phyloP scores from a whole-genome alignment of 768 basidiomycete genomes.

The Trametes maxima region DNA sequence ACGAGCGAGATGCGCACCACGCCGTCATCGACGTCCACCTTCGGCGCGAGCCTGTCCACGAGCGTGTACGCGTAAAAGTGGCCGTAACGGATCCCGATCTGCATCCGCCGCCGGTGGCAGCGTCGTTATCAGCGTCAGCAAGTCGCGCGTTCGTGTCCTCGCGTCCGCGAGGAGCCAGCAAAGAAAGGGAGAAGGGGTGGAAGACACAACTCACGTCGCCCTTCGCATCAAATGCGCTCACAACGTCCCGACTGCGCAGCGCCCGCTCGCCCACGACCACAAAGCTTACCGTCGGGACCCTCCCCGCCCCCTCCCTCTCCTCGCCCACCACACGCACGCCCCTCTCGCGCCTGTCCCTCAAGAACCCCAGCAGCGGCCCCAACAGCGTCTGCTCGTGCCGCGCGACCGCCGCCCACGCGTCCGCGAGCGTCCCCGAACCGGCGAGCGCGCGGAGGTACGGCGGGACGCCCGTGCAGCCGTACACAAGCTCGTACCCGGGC shows the following conservation, averaged over 20 bases:
- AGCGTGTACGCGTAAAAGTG: constrained; percentile 79
- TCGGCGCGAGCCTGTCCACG: constrained; percentile 53
- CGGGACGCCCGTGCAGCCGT: constrained; percentile 59
- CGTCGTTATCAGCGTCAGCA: too few relatives aligned
- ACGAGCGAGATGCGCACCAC: constrained; percentile 77
- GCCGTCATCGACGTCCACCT: constrained; percentile 61
- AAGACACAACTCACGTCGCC: constrained; percentile 51
- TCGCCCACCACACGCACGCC: constrained; percentile 73
- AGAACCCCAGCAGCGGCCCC: constrained; percentile 54
- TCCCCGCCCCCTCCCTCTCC: constrained; percentile 41
- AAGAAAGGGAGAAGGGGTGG: too few relatives aligned
- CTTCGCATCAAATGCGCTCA: constrained; percentile 62
- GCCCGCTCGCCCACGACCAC: constrained; percentile 61
- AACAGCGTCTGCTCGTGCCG: constrained; percentile 62
- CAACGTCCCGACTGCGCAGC: constrained; percentile 64
- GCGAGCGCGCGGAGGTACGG: constrained; percentile 67
- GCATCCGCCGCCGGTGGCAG: constrained; percentile 1
- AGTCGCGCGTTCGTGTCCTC: too few relatives aligned
- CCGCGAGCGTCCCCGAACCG: constrained; percentile 42
- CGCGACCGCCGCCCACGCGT: constrained; percentile 59
- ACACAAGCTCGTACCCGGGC: constrained; percentile 72
- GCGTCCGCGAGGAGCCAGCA: too few relatives aligned
- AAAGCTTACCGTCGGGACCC: constrained; percentile 74
- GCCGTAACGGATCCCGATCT: constrained; percentile 81
- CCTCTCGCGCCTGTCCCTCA: constrained; percentile 51